phyloP scores from a whole-genome alignment of 306 rosid genomes.

The Cicer bijugum region DNA sequence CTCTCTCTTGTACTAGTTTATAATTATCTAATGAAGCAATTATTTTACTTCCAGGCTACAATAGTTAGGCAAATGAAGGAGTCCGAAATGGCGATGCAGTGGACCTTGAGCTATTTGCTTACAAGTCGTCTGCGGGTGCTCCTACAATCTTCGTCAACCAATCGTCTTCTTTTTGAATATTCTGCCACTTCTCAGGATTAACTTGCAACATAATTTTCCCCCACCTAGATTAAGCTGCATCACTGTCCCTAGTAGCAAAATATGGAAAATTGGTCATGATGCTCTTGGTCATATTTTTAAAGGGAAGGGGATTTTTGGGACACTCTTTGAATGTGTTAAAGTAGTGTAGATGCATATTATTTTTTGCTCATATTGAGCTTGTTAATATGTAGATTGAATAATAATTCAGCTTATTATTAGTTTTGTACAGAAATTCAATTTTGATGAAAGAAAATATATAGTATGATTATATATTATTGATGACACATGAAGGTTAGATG shows the following conservation, averaged over 20 bases:
- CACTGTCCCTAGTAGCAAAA: not conserved
- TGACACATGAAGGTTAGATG: constrained; percentile 3
- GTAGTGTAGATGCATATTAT: constrained; percentile 42
- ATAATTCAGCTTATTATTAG: constrained; percentile 19
- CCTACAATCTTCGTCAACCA: constrained; percentile 88
- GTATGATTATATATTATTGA: constrained; percentile 29
- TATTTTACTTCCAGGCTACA: constrained; percentile 60
- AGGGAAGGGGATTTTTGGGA: constrained; percentile 12
- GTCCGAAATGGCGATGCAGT: constrained; percentile 90
- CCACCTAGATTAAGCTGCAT: not conserved
- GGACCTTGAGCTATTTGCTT: constrained; percentile 91
- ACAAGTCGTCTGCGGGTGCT: constrained; percentile 83
- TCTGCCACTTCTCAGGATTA: constrained; percentile 80
- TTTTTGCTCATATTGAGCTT: constrained; percentile 67
- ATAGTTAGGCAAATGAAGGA: constrained; percentile 94
- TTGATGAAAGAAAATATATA: constrained; percentile 47
- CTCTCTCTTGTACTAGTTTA: not conserved
- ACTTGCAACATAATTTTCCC: not conserved
- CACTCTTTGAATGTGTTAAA: constrained; percentile 25
- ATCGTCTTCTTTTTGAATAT: constrained; percentile 86
- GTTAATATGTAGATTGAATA: constrained; percentile 47
- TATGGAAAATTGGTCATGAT: not conserved
- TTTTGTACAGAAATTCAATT: constrained; percentile 49
- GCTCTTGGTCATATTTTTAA: not conserved
- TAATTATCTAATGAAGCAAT: constrained; percentile 24